Percentiles rank a stretch among this genome's conserved stretches.
Conservation (phyloP, 2,329 filamentous ascomycete species). For the Triangularia setosa region DNA sequence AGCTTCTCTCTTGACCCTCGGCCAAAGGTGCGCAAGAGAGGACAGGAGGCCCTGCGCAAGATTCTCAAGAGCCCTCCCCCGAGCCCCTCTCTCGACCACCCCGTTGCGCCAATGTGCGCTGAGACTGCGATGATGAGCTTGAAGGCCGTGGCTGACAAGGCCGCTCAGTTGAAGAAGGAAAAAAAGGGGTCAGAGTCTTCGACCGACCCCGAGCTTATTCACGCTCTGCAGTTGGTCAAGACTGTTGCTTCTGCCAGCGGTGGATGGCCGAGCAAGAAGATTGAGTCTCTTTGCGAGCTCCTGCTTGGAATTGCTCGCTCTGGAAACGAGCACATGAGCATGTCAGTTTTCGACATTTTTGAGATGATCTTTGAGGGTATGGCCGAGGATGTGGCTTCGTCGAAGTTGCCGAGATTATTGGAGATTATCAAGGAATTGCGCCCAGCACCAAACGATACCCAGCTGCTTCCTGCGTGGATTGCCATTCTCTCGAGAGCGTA, state of each 20-base stretch:
- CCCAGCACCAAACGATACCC: constrained; percentile 88
- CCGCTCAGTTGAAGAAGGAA: constrained; percentile 62
- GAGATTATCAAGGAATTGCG: constrained; percentile 90
- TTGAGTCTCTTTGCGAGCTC: constrained; percentile 85
- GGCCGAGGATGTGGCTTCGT: constrained; percentile 77
- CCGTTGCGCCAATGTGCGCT: constrained; percentile 92
- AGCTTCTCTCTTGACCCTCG: constrained; percentile 80
- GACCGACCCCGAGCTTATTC: constrained; percentile 81
- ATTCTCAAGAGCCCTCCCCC: constrained; percentile 83
- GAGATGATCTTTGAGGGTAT: constrained; percentile 94
- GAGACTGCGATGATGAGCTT: constrained; percentile 82
- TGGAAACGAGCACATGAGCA: constrained; percentile 92
- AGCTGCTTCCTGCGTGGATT: constrained; percentile 93
- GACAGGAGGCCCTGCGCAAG: constrained; percentile 77
- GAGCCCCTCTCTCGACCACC: constrained; percentile 88
- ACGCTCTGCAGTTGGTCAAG: constrained; percentile 88
- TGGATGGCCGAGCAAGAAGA: constrained; percentile 95
- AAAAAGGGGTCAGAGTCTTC: constrained; percentile 56
- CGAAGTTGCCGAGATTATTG: constrained; percentile 83
- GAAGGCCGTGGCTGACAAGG: constrained; percentile 65
- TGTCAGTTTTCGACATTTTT: constrained; percentile 95
- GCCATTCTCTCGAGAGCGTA: constrained; percentile 92
- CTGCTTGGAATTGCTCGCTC: constrained; percentile 84
- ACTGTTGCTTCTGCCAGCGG: constrained; percentile 80
- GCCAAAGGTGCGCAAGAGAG: constrained; percentile 90